Base-by-base conservation (phyloP, 2,329 filamentous ascomycete genomes). In the Cryphonectria japonica region DNA sequence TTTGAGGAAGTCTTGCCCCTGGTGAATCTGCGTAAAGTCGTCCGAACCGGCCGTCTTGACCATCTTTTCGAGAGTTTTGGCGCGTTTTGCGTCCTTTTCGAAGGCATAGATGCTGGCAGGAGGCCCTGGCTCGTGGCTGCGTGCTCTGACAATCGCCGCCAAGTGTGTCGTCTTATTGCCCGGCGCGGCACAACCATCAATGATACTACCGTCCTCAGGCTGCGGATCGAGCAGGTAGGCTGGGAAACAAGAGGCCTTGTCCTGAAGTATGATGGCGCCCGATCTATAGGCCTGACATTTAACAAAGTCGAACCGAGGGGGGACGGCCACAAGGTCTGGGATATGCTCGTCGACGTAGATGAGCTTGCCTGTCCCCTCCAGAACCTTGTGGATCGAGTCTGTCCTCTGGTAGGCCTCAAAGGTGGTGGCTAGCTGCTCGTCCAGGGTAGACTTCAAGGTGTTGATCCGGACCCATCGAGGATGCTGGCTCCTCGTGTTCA, bases 91-190 rank as follows among this genome's bases (percentile, higher is more conserved):
- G 78, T 97, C 92, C 76, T 93, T 92, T 78, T 97, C 94, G 76
- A 94, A 96, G 0, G 94, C 94, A 75, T 90, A 90, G 34, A 99
- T 91, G 26, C 71, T 74, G 41, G 76, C 79, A 72, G 78, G 79
- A 14, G 19, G 63, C 41, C 19, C n/a, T 13, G 60, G 14, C 57
- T 81, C 82, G 0, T 80, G 79, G 3, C 78, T 78, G 67, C 82
- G 82, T 65, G 80, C 82, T 67, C 79, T 83, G 65, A 96, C 77
- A 5, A 98, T 88, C 1, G 94, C 92, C 0, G 95, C 94, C 63
- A 97, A 82, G 79, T 98, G 96, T 9, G 95, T 98, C 1, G 96
- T 98, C 82, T 99, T 99, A 80, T 99, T 99, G 7, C 96, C 96
- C 1, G 96, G 96, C 0, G 96, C 96, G 0, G 96, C 93, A 79